These are phyloP conservation scores for Talaromyces adpressus DNA, from an alignment of 495 filamentous ascomycete species.

Conservation along the genomic window DNA sequence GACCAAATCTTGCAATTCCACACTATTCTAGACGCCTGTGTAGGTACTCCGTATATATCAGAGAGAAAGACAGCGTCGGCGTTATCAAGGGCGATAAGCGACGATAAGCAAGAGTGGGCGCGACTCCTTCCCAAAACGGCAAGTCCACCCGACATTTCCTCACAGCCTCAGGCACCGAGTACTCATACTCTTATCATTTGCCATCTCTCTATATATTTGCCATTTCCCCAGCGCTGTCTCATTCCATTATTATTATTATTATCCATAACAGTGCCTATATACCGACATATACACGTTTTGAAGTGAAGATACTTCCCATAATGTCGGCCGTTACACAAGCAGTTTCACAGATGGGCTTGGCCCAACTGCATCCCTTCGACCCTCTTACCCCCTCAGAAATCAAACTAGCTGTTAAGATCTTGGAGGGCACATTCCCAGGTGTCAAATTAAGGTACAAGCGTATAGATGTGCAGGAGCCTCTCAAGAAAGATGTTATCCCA, in stretches of 20 bases:
- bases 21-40: too few species aligned
- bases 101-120: neutral
- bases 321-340: conserved; percentile 15
- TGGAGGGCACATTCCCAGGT: conserved; percentile 28
- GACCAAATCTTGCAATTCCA: neutral
- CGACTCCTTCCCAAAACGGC: conserved; percentile 16
- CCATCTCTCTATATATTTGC: neutral
- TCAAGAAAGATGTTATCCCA: conserved; percentile 19
- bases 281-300: neutral
- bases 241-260: neutral
- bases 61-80: too few species aligned
- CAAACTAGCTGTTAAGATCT: conserved; percentile 29
- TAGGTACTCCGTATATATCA: too few species aligned
- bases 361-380: conserved; percentile 35
- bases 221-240: neutral
- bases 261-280: neutral
- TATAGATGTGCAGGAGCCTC: conserved; percentile 30
- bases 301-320: neutral
- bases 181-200: neutral
- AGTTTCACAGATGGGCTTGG: conserved; percentile 13
- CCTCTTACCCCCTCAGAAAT: conserved; percentile 34
- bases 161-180: neutral
- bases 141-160: conserved; percentile 17
- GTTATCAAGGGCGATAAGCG: neutral
- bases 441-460: conserved; percentile 31